Percentiles rank a stretch among this genome's conserved stretches.
Evolutionary conservation across 2,329 filamentous ascomycete genomes (phyloP).

Genomic region (Cladosporium velox): DNA sequence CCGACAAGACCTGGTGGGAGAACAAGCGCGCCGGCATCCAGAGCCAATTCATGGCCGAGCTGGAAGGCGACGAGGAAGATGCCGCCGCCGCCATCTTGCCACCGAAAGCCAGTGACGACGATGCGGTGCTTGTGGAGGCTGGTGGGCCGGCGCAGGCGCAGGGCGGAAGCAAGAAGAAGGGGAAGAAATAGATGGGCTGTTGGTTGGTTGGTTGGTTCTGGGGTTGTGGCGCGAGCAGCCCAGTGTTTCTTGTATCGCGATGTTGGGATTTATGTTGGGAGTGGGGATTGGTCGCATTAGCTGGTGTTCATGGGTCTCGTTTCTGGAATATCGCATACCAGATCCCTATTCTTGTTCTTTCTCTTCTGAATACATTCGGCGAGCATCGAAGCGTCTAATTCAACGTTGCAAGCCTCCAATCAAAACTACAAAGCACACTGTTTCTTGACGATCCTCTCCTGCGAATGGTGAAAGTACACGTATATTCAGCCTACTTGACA

Average conservation of each 20-base stretch:
- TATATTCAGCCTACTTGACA: neutral
- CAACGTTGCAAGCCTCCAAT: neutral
- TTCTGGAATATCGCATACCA: neutral
- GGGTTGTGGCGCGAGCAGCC: neutral
- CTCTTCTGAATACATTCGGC: neutral
- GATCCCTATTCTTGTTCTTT: neutral
- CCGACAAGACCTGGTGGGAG: conserved; percentile 92
- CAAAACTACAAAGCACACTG: neutral
- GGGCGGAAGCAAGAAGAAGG: conserved; percentile 59
- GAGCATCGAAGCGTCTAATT: neutral
- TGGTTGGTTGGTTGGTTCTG: neutral
- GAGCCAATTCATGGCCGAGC: conserved; percentile 79
- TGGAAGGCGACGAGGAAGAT: conserved; percentile 56
- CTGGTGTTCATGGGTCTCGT: neutral
- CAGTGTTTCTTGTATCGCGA: neutral
- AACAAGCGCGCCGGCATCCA: conserved; percentile 74
- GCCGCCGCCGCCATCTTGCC: conserved; percentile 29
- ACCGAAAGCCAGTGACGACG: conserved; percentile 61
- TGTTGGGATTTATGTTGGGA: neutral
- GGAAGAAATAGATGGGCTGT: conserved; percentile 54
- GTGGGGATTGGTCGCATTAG: conserved; percentile 2
- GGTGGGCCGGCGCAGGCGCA: conserved; percentile 48
- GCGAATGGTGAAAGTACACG: neutral
- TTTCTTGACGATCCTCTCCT: neutral
- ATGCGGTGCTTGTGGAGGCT: conserved; percentile 76